phyloP scores from a whole-genome alignment of 2,329 filamentous ascomycete genomes.

The Verticillium alfalfae region DNA sequence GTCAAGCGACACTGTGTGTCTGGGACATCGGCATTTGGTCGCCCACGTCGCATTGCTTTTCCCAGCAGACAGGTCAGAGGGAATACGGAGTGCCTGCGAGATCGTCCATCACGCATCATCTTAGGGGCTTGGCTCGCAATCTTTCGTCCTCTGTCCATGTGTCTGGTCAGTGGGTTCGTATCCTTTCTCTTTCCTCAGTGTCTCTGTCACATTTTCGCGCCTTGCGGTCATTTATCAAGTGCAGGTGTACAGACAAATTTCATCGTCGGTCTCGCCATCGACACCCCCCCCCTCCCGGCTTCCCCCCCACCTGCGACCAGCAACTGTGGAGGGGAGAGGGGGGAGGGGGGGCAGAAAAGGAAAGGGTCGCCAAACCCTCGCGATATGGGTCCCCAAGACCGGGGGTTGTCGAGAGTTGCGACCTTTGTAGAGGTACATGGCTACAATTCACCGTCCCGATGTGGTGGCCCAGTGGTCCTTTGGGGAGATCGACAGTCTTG shows the following conservation, averaged over 20 bases:
- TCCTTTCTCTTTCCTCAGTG: neutral
- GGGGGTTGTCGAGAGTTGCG: neutral
- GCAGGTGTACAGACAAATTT: neutral
- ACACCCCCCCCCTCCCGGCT: neutral
- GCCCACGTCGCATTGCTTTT: neutral
- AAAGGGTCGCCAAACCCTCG: neutral
- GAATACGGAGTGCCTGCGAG: neutral
- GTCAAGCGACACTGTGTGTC: neutral
- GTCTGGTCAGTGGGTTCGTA: too few relatives aligned
- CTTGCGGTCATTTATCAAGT: neutral
- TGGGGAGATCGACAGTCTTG: neutral
- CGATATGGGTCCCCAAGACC: neutral
- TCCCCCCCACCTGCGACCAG: neutral
- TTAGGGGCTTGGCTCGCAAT: neutral
- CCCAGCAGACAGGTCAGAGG: neutral
- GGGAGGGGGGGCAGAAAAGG: neutral
- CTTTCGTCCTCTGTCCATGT: neutral
- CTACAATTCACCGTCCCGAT: neutral
- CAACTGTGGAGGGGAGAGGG: neutral
- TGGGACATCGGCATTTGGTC: neutral
- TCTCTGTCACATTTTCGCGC: neutral
- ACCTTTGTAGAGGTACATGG: neutral
- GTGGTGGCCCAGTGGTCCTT: neutral
- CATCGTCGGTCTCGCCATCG: neutral
- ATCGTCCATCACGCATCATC: neutral